Conservation (phyloP, 495 filamentous ascomycete genomes). For the Tuber borchii region DNA sequence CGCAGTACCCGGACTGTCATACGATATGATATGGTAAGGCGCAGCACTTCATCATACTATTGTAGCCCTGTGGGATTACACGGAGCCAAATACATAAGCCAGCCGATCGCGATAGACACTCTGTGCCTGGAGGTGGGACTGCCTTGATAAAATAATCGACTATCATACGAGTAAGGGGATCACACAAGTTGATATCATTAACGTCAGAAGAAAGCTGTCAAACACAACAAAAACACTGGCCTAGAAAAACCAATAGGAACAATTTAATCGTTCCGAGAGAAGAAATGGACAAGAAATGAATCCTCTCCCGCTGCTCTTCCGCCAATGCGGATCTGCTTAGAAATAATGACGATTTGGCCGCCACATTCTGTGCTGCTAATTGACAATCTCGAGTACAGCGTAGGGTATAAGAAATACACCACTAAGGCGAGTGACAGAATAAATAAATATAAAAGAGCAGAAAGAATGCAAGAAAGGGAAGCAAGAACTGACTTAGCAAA, state of each 20-base stretch:
- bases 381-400: not conserved
- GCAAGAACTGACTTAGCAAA: not conserved
- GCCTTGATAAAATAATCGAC: not conserved
- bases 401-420: not conserved
- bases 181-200: not conserved
- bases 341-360: not conserved
- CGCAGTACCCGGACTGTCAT: not conserved
- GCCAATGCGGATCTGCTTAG: not conserved
- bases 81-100: not conserved
- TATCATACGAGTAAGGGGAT: not conserved
- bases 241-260: not conserved
- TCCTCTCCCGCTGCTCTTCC: not conserved
- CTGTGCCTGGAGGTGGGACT: not conserved
- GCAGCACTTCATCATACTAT: not conserved
- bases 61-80: not conserved
- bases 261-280: not conserved
- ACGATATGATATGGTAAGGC: not conserved
- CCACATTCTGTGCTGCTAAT: not conserved
- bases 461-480: conserved; percentile 1
- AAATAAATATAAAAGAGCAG: conserved; percentile 10
- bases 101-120: not conserved
- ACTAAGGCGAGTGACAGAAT: not conserved
- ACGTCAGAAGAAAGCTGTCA: not conserved
- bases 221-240: not conserved
- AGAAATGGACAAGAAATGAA: not conserved